Percentiles rank a stretch among this genome's conserved stretches.
phyloP scores from a whole-genome alignment of 441 rosid species.

The Jatropha podagrica region DNA sequence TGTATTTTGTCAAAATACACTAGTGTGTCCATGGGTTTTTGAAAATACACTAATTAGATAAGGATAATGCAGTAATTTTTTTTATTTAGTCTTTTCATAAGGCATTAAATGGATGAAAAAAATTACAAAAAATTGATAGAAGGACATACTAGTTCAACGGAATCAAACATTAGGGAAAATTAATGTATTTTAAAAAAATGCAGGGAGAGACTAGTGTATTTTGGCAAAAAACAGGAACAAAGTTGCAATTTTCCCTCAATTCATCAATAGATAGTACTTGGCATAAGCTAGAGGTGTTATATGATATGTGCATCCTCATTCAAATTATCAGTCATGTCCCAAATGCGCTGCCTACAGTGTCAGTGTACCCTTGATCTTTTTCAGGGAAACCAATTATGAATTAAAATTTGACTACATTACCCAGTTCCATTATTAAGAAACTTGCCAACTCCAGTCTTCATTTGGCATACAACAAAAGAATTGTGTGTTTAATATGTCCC shows the following conservation, averaged over 20 bases:
- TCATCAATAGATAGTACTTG: not conserved
- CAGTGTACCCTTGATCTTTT: not conserved
- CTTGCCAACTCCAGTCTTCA: not conserved
- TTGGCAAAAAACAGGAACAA: too few relatives aligned
- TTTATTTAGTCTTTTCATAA: too few relatives aligned
- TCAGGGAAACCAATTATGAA: not conserved
- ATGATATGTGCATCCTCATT: not conserved
- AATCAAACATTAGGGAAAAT: too few relatives aligned
- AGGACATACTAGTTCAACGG: too few relatives aligned
- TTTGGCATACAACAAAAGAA: not conserved
- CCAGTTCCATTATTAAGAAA: not conserved
- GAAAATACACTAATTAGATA: too few relatives aligned
- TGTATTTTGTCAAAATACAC: too few relatives aligned
- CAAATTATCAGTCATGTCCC: not conserved
- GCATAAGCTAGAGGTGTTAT: not conserved
- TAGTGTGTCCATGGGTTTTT: too few relatives aligned
- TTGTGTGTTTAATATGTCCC: not conserved
- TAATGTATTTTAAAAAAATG: too few relatives aligned
- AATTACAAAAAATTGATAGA: too few relatives aligned
- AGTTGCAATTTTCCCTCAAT: not conserved
- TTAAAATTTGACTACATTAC: not conserved
- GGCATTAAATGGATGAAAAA: too few relatives aligned
- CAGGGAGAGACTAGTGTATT: too few relatives aligned
- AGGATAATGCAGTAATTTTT: too few relatives aligned
- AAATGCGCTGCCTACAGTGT: constrained; percentile 6